Conservation (phyloP, 2,329 filamentous ascomycete genomes). For the Claviceps cyperi region DNA sequence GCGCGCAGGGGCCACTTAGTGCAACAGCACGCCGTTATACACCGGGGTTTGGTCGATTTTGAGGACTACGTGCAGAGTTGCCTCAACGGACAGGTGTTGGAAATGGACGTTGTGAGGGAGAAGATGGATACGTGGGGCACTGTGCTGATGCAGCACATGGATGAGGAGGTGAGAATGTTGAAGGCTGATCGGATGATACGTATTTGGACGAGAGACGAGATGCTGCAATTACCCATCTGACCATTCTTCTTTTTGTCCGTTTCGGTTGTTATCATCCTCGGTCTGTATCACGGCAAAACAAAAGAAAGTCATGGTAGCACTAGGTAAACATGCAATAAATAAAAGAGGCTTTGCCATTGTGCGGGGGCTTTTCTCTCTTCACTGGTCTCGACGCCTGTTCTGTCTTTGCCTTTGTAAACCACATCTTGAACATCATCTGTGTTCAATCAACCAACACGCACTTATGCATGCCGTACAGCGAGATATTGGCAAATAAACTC, state of each 20-base stretch:
- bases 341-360: background rate
- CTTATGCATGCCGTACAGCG: too few species aligned
- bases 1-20: conserved; percentile 42
- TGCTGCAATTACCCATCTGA: conserved; percentile 55
- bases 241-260: background rate
- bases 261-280: background rate
- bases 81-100: conserved; percentile 39
- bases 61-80: conserved; percentile 51
- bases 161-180: conserved; percentile 67
- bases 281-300: too few species aligned
- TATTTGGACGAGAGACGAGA: conserved; percentile 68
- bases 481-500: too few species aligned
- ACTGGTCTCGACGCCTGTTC: too few species aligned
- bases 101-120: conserved; percentile 44
- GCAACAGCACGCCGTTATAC: conserved; percentile 65
- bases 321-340: background rate
- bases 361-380: too few species aligned
- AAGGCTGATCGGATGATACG: conserved; percentile 77
- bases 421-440: too few species aligned
- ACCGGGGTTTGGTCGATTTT: conserved; percentile 56
- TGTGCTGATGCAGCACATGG: conserved; percentile 70
- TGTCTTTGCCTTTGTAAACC: too few species aligned
- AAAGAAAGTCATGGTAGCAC: background rate
- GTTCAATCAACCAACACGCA: too few species aligned
- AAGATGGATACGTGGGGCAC: conserved; percentile 66